Evolutionary conservation across 768 basidiomycete species (phyloP).

Genomic region (Lanmaoa pseudosensibilis): DNA sequence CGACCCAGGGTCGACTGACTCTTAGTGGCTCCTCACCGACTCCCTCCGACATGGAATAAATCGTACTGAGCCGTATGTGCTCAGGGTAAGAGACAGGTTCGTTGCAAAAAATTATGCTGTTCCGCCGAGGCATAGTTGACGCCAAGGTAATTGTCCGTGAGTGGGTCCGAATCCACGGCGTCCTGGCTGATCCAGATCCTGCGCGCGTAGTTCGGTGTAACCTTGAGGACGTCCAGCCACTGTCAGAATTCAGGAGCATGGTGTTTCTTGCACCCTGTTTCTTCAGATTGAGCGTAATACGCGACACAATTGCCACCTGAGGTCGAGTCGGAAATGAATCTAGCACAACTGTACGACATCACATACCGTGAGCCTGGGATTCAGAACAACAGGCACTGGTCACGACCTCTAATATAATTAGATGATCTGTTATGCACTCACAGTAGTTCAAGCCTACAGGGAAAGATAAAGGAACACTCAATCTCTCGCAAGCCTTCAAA

Average conservation of each 20-base stretch:
- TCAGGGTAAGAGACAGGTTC: neutral
- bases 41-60: neutral
- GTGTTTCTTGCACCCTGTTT: slow-evolving; percentile 28
- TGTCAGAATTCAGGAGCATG: neutral
- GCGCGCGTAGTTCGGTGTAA: neutral
- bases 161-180: neutral
- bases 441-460: slow-evolving; percentile 39
- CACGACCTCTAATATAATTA: slow-evolving; percentile 26
- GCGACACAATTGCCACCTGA: slow-evolving; percentile 65
- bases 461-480: neutral
- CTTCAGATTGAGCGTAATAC: slow-evolving; percentile 62
- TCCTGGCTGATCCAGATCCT: neutral
- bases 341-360: neutral
- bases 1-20: neutral
- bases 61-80: neutral
- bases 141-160: neutral
- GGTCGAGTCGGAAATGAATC: slow-evolving; percentile 1
- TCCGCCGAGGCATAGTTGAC: neutral
- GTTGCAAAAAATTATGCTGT: neutral
- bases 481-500: neutral
- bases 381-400: slow-evolving; percentile 34
- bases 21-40: neutral
- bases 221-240: neutral
- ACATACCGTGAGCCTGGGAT: slow-evolving; percentile 18
- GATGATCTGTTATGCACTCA: slow-evolving; percentile 25